Base-by-base conservation (phyloP, 1,284 basidiomycete genomes). In the Microbotryum silenes-acaulis region DNA sequence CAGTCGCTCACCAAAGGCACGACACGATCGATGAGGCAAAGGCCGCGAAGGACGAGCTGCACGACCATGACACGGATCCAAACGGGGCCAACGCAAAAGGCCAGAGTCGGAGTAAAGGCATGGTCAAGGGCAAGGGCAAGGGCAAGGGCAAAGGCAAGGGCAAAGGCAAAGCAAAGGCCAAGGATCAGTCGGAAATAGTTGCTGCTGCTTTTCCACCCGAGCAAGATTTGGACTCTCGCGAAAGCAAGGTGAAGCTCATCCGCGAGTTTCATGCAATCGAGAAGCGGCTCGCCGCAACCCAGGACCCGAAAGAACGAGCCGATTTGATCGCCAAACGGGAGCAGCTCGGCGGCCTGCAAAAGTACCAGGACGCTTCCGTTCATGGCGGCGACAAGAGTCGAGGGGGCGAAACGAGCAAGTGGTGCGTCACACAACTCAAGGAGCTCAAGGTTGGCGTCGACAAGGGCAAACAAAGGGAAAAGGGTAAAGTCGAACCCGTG, bases 371-470 rank as follows among this genome's bases (percentile, higher is more conserved):
- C 16, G 72, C 72, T 21, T 65, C 62, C 45, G 46, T 67, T 29
- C 64, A 66, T 18, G 72, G 70, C n/a, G 71, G 67, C 0, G 64
- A 70, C 33, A 63, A 66, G 58, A 47, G 54, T 46, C 64, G 67
- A 16, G 68, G 71, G 10, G 72, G 72, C 10, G 71, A 73, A 48
- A 70, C 67, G 23, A 62, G 64, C 20, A 73, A 73, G 51, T 72
- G 72, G 72, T 63, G 69, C 9, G 61, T 71, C 44, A 64, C 64
- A 51, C 55, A 63, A 42, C 64, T 72, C 14, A 57, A 61, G 51
- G 62, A 64, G 29, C 63, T 64, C 53, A 69, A 68, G 44, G 68
- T 66, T 45, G 67, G 60, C 14, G 46, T 68, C 29, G 51, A 62
- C 46, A 56, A 68, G 56, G 54, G 49, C 57, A 62, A 59, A 42